Conservation (phyloP, 768 basidiomycete species). For the Boletellus ananas region DNA sequence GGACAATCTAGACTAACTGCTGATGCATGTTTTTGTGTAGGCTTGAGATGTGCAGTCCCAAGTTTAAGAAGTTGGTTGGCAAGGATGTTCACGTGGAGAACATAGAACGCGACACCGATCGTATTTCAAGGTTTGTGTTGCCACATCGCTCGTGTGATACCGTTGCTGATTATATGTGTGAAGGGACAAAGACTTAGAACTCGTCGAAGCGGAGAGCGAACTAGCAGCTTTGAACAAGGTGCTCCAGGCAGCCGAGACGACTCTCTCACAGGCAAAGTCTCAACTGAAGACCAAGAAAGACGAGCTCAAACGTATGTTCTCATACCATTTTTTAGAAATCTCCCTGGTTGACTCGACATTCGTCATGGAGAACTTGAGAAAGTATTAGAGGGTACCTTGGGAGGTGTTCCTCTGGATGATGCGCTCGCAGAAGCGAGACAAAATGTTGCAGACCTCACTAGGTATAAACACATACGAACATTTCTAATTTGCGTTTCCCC, state of each 20-base stretch:
- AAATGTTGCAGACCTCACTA: slow-evolving; percentile 14
- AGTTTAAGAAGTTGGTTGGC: slow-evolving; percentile 65
- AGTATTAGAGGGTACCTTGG: slow-evolving; percentile 37
- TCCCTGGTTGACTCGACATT: neutral
- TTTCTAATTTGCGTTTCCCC: neutral
- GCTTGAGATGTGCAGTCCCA: slow-evolving; percentile 54
- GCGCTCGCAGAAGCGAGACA: slow-evolving; percentile 42
- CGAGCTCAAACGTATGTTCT: slow-evolving; percentile 53
- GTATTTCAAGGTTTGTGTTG: slow-evolving; percentile 51
- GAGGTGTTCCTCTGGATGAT: slow-evolving; percentile 40
- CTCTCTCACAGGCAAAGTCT: slow-evolving; percentile 53
- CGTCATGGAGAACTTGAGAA: slow-evolving; percentile 37
- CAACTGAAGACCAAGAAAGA: slow-evolving; percentile 60
- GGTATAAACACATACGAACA: slow-evolving; percentile 4
- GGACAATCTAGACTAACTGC: neutral
- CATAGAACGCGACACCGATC: slow-evolving; percentile 73
- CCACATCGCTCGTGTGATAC: neutral
- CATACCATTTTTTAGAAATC: neutral
- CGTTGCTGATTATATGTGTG: neutral
- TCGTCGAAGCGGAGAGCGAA: slow-evolving; percentile 33
- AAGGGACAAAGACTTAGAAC: slow-evolving; percentile 70
- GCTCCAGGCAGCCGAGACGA: slow-evolving; percentile 62
- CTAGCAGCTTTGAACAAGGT: slow-evolving; percentile 45
- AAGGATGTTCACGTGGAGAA: slow-evolving; percentile 53
- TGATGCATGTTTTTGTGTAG: slow-evolving; percentile 37